Conservation (phyloP, 2,329 filamentous ascomycete species). For the Diaporthe caulivora region DNA sequence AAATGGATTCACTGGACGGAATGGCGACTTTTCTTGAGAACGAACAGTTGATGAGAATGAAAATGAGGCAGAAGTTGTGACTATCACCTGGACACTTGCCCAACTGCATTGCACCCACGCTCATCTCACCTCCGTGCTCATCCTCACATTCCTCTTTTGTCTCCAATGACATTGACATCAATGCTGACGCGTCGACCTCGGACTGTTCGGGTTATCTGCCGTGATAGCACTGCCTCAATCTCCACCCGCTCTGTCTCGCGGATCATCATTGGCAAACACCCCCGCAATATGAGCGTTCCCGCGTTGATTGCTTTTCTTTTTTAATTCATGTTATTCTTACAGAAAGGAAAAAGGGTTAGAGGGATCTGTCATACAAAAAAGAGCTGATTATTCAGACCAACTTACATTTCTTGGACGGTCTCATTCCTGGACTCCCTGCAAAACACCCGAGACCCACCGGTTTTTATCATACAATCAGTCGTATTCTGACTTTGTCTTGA, state of each 20-base stretch:
- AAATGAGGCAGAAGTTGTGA: too few species aligned
- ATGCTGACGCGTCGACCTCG: background rate
- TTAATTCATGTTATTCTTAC: background rate
- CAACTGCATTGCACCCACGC: background rate
- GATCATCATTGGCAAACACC: constrained; percentile 1
- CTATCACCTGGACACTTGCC: background rate
- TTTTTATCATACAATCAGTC: background rate
- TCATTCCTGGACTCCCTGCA: background rate
- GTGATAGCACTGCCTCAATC: background rate
- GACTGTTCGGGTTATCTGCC: background rate
- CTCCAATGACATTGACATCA: background rate
- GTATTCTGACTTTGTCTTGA: background rate
- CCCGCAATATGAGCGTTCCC: background rate
- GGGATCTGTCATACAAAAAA: too few species aligned
- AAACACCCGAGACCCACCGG: background rate
- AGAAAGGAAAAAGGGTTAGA: too few species aligned
- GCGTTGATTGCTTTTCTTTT: background rate
- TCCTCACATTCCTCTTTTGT: background rate
- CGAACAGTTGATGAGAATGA: too few species aligned
- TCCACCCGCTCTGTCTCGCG: background rate
- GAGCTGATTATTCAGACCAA: background rate
- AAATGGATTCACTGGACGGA: too few species aligned
- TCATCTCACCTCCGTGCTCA: background rate
- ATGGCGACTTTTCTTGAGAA: too few species aligned
- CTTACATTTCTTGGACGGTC: background rate